Base-by-base conservation (phyloP, 768 basidiomycete genomes). In the Hydnum rufescens region DNA sequence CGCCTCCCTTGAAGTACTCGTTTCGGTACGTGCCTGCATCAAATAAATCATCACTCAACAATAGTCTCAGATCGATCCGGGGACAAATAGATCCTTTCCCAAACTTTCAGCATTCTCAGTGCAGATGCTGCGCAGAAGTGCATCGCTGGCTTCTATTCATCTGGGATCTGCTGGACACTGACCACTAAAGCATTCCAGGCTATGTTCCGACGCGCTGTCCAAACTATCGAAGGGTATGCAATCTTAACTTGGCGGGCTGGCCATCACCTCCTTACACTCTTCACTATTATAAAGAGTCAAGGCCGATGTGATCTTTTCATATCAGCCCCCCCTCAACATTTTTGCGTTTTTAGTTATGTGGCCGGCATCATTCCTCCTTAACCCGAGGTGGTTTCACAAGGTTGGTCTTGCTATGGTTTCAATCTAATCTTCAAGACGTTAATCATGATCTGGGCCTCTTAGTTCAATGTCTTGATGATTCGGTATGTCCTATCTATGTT, bases 361-460 rank as follows among this genome's bases (percentile, higher is more conserved):
- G 56, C 90, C 95, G 1, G 71, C 83, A 22, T 84, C 80, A 57
- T 90, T 84, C 63, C 65, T 89, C 50, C 70, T 95, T n/a, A 74
- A 73, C 4, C 88, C 90, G n/a, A 72, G 93, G 51, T 96, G 89
- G 89, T 96, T 97, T 63, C 93, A 97, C 63, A 96, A 96, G 70
- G 84, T 83, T 60, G 51, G 61, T 57, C n/a, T 4, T 8, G 8
- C 26, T 8, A 13, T 26, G 13, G 25, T 64, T 52, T 44, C 4
- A 28, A 28, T 8, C 19, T 39, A 19, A 39, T 8, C 34, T 19
- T 39, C 34, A 39, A 39, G 8, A 39, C 8, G 34, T 19, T 39
- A 19, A 39, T 39, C 34, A 8, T n/a, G n/a, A n/a, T 8, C 19
- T 39, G 6, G n/a, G 28, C 18, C 51, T 32, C 49, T 2, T 54